Conservation (phyloP, 192 early-diverging fungal species). For the Linnemannia zychae region DNA sequence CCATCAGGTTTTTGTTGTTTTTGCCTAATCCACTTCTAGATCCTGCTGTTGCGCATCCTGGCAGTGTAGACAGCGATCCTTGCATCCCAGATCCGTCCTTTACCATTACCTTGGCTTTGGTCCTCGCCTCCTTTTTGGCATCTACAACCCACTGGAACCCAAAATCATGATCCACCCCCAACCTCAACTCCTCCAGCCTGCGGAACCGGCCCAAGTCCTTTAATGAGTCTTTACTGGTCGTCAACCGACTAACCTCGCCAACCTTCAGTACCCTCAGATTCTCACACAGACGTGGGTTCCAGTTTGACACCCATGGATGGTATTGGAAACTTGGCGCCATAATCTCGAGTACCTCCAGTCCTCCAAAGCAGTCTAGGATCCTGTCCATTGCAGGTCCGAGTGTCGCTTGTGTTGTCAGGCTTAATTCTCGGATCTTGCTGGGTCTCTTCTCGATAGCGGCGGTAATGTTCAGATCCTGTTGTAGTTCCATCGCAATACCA, state of each 20-base stretch:
- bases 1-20: neutral
- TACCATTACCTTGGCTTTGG: neutral
- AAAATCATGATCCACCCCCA: neutral
- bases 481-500: neutral
- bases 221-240: neutral
- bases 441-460: neutral
- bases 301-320: conserved; percentile 5
- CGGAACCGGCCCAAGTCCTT: conserved; percentile 12
- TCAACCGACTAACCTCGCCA: neutral
- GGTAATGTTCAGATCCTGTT: neutral
- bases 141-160: conserved; percentile 25
- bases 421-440: conserved; percentile 12
- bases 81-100: neutral
- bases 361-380: conserved; percentile 10
- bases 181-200: conserved; percentile 20
- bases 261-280: conserved; percentile 17
- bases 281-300: conserved; percentile 8
- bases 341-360: conserved; percentile 32
- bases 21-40: neutral
- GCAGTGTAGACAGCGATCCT: neutral
- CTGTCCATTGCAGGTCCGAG: neutral
- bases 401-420: neutral
- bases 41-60: neutral
- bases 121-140: conserved; percentile 5
- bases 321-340: neutral